These are phyloP conservation scores for Verbascum thapsus DNA, from an alignment of 257 asterid genomes.

Conservation along the genomic window DNA sequence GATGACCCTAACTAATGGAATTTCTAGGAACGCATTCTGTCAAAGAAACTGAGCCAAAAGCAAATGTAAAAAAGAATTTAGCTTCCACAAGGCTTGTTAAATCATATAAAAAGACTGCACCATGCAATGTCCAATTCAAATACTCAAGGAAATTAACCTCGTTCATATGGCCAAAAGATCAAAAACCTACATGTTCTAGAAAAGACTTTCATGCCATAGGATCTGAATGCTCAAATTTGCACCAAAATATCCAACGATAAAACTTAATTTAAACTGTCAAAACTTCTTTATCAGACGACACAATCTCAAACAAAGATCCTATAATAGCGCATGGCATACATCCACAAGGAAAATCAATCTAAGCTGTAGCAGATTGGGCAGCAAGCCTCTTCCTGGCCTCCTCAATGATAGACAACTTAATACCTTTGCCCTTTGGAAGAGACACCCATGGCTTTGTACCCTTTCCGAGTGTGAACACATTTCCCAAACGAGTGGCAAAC, in stretches of 20 bases:
- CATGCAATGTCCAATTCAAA: not conserved
- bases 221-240: not conserved
- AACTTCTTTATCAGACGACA: not conserved
- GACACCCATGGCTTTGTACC: conserved; percentile 79
- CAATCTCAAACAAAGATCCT: conserved; percentile 12
- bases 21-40: too few relatives aligned
- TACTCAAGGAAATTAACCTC: not conserved
- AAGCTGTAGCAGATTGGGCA: conserved; percentile 58
- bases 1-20: too few relatives aligned
- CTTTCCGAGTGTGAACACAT: conserved; percentile 68
- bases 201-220: not conserved
- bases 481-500: conserved; percentile 72
- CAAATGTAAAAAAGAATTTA: too few relatives aligned
- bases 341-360: conserved; percentile 12
- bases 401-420: conserved; percentile 64
- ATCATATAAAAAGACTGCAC: not conserved
- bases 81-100: not conserved
- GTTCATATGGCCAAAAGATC: not conserved
- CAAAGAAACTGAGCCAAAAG: too few relatives aligned
- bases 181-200: not conserved
- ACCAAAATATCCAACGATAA: not conserved
- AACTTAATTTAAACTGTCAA: not conserved
- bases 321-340: not conserved
- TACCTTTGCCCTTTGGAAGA: conserved; percentile 79
- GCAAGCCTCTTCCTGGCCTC: conserved; percentile 71